A percentile compares a stretch with the other conserved stretches of the same genome.
Evolutionary conservation across 352 stramenopile species (phyloP).

Genomic region (Aphanomyces invadans): DNA sequence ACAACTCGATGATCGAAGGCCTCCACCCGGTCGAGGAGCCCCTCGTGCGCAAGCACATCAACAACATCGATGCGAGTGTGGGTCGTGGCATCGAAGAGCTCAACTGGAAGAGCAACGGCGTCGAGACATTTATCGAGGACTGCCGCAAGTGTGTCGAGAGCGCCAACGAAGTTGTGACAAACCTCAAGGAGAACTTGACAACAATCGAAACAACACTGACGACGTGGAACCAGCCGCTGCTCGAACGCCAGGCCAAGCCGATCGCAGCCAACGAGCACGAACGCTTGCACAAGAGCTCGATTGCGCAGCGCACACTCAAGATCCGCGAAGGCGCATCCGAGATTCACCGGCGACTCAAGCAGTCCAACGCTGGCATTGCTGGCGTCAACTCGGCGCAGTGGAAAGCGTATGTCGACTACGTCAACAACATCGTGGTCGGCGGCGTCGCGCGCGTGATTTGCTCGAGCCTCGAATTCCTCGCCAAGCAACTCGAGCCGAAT

Average conservation of each 20-base stretch:
- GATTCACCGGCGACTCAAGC: slow-evolving; percentile 94
- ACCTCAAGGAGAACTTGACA: slow-evolving; percentile 95
- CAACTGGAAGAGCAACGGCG: slow-evolving; percentile 93
- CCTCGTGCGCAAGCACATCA: slow-evolving; percentile 91
- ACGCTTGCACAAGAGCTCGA: slow-evolving; percentile 90
- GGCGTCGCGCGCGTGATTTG: slow-evolving; percentile 86
- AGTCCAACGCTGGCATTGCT: slow-evolving; percentile 93
- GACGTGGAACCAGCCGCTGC: slow-evolving; percentile 88
- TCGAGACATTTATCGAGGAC: slow-evolving; percentile 93
- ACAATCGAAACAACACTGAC: slow-evolving; percentile 90
- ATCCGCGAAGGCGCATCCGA: slow-evolving; percentile 93
- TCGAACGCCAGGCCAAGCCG: slow-evolving; percentile 94
- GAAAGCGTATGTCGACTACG: slow-evolving; percentile 96
- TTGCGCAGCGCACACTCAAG: slow-evolving; percentile 88
- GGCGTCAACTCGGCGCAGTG: slow-evolving; percentile 93
- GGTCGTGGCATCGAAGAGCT: slow-evolving; percentile 90
- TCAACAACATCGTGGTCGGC: slow-evolving; percentile 96
- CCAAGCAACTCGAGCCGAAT: slow-evolving; percentile 90
- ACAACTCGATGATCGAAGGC: slow-evolving; percentile 95
- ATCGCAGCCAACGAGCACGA: slow-evolving; percentile 95
- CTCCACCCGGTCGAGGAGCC: slow-evolving; percentile 96
- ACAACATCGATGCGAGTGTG: slow-evolving; percentile 93
- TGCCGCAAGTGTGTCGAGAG: slow-evolving; percentile 73
- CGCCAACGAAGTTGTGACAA: slow-evolving; percentile 91
- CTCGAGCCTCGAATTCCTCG: slow-evolving; percentile 85